Evolutionary conservation across 164 flowering plant genomes (phyloP).

Genomic region (Macadamia tetraphylla): DNA sequence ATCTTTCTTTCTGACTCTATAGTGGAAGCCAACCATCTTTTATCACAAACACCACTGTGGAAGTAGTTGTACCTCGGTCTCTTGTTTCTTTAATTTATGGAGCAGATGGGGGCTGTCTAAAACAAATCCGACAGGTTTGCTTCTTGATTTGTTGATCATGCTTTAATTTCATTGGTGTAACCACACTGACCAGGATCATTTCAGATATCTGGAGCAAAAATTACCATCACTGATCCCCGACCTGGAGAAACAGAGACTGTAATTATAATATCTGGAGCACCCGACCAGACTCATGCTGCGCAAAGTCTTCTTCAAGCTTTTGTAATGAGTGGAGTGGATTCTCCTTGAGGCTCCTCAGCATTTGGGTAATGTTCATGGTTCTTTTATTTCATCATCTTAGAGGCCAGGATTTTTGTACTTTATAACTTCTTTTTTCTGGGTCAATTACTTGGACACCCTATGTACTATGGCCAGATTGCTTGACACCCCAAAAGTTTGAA

Average conservation of each 20-base stretch:
- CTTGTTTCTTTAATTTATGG: slow-evolving; percentile 78
- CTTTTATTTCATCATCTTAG: neutral
- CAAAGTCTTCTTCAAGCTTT: slow-evolving; percentile 98
- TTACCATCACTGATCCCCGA: slow-evolving; percentile 69
- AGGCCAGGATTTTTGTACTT: neutral
- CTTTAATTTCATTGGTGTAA: neutral
- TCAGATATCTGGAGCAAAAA: slow-evolving; percentile 92
- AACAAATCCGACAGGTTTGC: slow-evolving; percentile 70
- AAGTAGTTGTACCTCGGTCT: slow-evolving; percentile 85
- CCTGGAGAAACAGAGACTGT: slow-evolving; percentile 77
- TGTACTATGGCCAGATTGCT: too few relatives aligned
- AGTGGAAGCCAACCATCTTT: slow-evolving; percentile 67
- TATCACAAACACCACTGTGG: slow-evolving; percentile 83
- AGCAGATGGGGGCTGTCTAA: slow-evolving; percentile 79
- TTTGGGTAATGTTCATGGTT: slow-evolving; percentile 2
- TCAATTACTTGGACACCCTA: too few relatives aligned
- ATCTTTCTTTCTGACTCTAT: slow-evolving; percentile 8
- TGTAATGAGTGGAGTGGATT: slow-evolving; percentile 62
- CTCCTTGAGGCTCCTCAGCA: slow-evolving; percentile 34
- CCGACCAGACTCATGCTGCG: slow-evolving; percentile 95
- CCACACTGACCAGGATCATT: neutral
- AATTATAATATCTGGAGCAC: slow-evolving; percentile 85
- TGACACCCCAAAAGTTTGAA: too few relatives aligned
- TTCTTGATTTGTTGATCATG: neutral
- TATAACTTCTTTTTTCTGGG: too few relatives aligned